Evolutionary conservation across 163 green algal species (phyloP).

Genomic region (Scenedesmus sp.): DNA sequence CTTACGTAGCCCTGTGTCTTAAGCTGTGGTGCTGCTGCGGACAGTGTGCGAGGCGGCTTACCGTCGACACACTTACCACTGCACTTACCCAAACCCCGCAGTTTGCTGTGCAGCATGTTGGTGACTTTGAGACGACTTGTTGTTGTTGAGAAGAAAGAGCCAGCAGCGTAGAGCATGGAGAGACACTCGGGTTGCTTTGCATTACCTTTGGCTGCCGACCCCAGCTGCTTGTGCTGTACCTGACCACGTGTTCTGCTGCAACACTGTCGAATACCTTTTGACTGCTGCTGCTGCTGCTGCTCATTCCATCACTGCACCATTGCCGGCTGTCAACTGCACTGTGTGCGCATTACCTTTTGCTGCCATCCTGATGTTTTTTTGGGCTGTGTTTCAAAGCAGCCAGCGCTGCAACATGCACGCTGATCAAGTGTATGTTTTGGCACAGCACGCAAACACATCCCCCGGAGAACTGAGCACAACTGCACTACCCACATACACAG

Average conservation of each 20-base stretch:
- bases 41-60: constrained; percentile 22
- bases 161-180: not conserved
- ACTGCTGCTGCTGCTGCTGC: not conserved
- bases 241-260: not conserved
- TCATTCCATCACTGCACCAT: not conserved
- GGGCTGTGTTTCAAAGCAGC: not conserved
- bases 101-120: constrained; percentile 1
- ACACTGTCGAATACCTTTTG: not conserved
- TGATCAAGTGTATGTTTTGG: not conserved
- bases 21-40: not conserved
- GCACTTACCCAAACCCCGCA: constrained; percentile 33
- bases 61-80: constrained; percentile 41
- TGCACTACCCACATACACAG: not conserved
- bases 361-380: not conserved
- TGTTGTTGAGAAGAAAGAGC: not conserved
- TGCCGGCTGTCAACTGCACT: not conserved
- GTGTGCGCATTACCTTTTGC: not conserved
- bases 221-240: not conserved
- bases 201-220: not conserved
- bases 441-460: not conserved
- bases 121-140: not conserved
- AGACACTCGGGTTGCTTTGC: not conserved
- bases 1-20: not conserved
- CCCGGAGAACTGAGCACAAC: not conserved
- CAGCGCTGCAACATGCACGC: not conserved